Conservation (phyloP, 352 stramenopile genomes). For the Phytophthora aleatoria region DNA sequence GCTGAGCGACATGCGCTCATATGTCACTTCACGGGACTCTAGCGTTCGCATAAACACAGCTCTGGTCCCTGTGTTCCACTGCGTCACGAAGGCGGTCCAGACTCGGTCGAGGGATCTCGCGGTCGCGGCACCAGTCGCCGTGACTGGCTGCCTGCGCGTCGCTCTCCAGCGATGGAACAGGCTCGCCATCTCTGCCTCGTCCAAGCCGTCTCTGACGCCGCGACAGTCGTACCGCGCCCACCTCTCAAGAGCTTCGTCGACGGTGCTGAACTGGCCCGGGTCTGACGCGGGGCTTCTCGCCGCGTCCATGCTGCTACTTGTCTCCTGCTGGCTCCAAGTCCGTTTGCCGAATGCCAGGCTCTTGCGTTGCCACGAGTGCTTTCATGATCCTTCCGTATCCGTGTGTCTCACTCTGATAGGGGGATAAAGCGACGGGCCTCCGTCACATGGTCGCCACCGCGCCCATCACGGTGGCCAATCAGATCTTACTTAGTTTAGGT, state of each 20-base stretch:
- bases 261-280: not conserved
- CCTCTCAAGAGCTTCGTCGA: not conserved
- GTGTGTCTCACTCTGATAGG: not conserved
- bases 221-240: not conserved
- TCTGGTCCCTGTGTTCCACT: not conserved
- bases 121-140: not conserved
- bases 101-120: not conserved
- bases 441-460: not conserved
- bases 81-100: not conserved
- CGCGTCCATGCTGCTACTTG: not conserved
- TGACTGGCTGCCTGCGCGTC: not conserved
- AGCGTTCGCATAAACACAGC: not conserved
- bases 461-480: not conserved
- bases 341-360: not conserved
- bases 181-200: not conserved
- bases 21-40: not conserved
- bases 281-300: not conserved
- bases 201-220: not conserved
- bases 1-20: not conserved
- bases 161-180: not conserved
- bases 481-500: not conserved
- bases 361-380: not conserved
- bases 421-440: not conserved
- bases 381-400: not conserved
- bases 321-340: not conserved